phyloP scores from a whole-genome alignment of 257 asterid genomes.

The Catharanthus roseus region DNA sequence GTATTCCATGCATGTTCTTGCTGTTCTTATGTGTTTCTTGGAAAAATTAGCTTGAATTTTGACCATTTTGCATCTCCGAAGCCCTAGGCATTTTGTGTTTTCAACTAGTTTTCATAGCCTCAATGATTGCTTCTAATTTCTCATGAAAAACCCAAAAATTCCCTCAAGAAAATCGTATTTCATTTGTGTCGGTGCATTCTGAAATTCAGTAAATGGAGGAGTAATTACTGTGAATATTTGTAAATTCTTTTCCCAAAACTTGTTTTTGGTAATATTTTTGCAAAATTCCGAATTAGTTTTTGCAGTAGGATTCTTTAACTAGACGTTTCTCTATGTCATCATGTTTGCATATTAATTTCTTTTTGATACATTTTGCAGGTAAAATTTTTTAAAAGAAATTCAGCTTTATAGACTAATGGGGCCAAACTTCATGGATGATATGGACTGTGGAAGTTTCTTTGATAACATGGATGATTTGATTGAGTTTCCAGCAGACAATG shows the following conservation, averaged over 20 bases:
- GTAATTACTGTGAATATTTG: slow-evolving; percentile 1
- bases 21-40: slow-evolving; percentile 5
- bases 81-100: slow-evolving; percentile 18
- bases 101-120: neutral
- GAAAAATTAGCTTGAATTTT: slow-evolving; percentile 8
- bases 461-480: slow-evolving; percentile 80
- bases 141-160: neutral
- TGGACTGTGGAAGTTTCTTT: slow-evolving; percentile 75
- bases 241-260: slow-evolving; percentile 13
- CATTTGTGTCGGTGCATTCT: slow-evolving; percentile 33
- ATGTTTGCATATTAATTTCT: neutral
- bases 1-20: slow-evolving; percentile 10
- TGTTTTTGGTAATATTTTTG: slow-evolving; percentile 15
- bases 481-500: slow-evolving; percentile 76
- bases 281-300: slow-evolving; percentile 31
- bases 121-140: slow-evolving; percentile 8
- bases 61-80: slow-evolving; percentile 8
- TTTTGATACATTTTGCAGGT: slow-evolving; percentile 14
- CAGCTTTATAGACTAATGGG: slow-evolving; percentile 38
- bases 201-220: neutral
- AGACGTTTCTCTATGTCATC: neutral
- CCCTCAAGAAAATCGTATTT: neutral
- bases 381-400: neutral
- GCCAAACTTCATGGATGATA: slow-evolving; percentile 59
- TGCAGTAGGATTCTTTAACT: neutral